Base-by-base conservation (phyloP, 1,284 basidiomycete species). In the Ustilago sp. region DNA sequence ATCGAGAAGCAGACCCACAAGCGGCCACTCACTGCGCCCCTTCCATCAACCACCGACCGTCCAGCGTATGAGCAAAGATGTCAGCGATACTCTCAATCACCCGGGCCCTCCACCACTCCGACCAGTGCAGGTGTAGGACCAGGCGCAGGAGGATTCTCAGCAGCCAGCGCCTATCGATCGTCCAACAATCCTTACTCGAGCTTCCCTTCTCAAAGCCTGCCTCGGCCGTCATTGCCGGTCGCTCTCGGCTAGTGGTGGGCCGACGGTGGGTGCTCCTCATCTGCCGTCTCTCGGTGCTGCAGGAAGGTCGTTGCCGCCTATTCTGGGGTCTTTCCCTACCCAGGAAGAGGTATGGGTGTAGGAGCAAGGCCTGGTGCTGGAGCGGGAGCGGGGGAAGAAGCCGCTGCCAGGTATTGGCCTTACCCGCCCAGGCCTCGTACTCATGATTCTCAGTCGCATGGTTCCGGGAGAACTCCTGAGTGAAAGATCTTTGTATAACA, bases 181-280 rank as follows among this genome's bases (percentile, higher is more conserved):
- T 68, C 74, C 4, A 63, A 48, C 39, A 72, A 59, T 39, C 59
- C 74, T 13, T 77, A 77, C 57, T 68, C 74, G 52, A 70, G 58
- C 61, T 76, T 68, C 52, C 68, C 74, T 15, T 76, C 69, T 59
- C 74, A 72, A 53, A 77, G 65, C 39, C 54, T 72, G 50, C 74
- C 68, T n/a, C 62, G 68, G 48, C 74, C 74, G 3, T 68, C 69
- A 9, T 34, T 73, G 47, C 74, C 74, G 4, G 4, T 73, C 71
- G 8, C 54, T 78, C 6, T 68, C 68, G 23, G 58, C 70, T 23
- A 52, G 61, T 23, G 63, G 54, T 4, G 59, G 41, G 4, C n/a
- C 43, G 43, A 69, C 66, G n/a, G 60, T 53, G 15, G 75, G 60
- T 36, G 70, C 63, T 17, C 65, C 66, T n/a, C 62, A 72, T 53